These are phyloP conservation scores for Nitzschia sp. DNA, from an alignment of 108 stramenopile genomes.

Conservation along the genomic window DNA sequence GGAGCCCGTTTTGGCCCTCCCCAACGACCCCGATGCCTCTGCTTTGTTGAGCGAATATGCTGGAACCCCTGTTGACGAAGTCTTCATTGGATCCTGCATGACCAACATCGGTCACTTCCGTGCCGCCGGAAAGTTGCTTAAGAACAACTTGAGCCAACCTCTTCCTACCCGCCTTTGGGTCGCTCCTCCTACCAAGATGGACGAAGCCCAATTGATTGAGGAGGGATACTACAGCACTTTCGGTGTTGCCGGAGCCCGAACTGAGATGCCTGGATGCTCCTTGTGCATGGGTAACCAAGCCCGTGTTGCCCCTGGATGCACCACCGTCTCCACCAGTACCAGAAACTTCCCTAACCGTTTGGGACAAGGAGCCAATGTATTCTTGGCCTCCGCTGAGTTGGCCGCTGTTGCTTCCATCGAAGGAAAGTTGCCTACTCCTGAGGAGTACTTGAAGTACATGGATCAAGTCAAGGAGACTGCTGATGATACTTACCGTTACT, in stretches of 20 bases:
- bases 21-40: constrained; percentile 95
- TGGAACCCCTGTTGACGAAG: constrained; percentile 91
- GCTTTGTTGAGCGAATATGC: constrained; percentile 82
- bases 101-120: constrained; percentile 98
- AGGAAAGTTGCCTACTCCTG: constrained; percentile 84
- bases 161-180: constrained; percentile 92
- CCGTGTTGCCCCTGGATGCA: constrained; percentile 88
- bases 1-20: constrained; percentile 91
- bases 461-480: constrained; percentile 79
- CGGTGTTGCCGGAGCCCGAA: constrained; percentile 89
- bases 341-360: constrained; percentile 97
- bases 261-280: constrained; percentile 95
- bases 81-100: constrained; percentile 96
- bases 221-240: constrained; percentile 96
- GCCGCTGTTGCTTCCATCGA: constrained; percentile 88
- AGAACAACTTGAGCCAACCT: constrained; percentile 52
- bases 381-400: constrained; percentile 88
- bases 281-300: constrained; percentile 99
- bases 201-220: constrained; percentile 91
- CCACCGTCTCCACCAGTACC: constrained; percentile 91
- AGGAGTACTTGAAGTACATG: constrained; percentile 87
- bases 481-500: constrained; percentile 91
- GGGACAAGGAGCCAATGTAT: constrained; percentile 94
- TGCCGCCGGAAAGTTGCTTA: constrained; percentile 90
- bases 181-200: constrained; percentile 96